Evolutionary conservation across 1,284 basidiomycete species (phyloP), one percentile per base, ranked within the genome.

Genomic region (Kalmanozyma brasiliensis): DNA sequence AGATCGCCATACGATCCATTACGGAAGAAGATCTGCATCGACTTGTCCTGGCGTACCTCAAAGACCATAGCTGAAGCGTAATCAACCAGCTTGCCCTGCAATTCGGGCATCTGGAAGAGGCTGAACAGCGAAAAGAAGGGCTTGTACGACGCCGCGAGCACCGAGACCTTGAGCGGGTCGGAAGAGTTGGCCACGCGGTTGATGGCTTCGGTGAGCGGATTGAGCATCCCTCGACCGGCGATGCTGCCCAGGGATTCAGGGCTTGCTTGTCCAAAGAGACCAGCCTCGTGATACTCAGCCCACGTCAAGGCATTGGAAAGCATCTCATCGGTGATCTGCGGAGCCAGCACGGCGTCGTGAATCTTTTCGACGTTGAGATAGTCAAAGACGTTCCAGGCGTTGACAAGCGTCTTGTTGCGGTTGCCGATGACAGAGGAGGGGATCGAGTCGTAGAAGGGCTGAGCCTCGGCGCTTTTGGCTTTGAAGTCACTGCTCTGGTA

Each of bases 101-200:
- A 37, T 0, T 37, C 29, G 6, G 47, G 46, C 24, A 76, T 53
- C 30, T 60, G 57, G 52, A 70, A 52, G 83, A 91, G 87, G 82
- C 89, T 87, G 87, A 92, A 89, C 80, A 93, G 86, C 14, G 91
- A 91, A 76, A 93, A 89, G 87, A 93, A 91, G 26, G 92, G 90
- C 83, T 93, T 92, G 85, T 93, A 93, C 69, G 90, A 90, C 20
- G 89, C 89, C 81, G 60, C 71, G 75, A 91, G 86, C 67, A 92
- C 83, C 79, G 89, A 85, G 83, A 93, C 86, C 77, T 91, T 89
- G 55, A 93, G 87, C 35, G 89, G 88, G 83, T 91, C 88, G 52
- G 86, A 88, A 75, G 89, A 87, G 85, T 90, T 92, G 44, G 89
- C 86, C 76, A 94, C 88, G 72, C 88, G 87, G 77, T 89, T 86